Base-by-base conservation (phyloP, 2,329 filamentous ascomycete species). In the Ilyonectria sp. region DNA sequence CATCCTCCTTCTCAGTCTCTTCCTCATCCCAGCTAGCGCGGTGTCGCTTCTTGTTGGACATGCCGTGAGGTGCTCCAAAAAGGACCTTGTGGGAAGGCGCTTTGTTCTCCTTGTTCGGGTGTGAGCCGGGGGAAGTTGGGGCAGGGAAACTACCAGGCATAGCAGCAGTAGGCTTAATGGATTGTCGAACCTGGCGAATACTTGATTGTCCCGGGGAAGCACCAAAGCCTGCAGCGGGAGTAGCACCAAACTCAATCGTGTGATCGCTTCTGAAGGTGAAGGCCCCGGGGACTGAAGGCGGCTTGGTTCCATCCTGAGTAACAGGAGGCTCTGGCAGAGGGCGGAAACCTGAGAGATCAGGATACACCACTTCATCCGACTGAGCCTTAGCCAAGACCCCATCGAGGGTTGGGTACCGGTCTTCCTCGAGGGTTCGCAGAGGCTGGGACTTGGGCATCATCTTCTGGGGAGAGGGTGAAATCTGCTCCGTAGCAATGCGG, bases 241-340 rank as follows among this genome's bases (percentile, higher is more conserved):
- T 78, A 35, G 80, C 78, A 43, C 83, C 84, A 71, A 92, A 90
- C 64, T 83, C 81, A 73, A 92, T 91, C 2, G 89, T 91, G 71
- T 90, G 88, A 68, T 91, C 90, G 72, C 86, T 90, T 52, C 90
- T 88, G 82, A 92, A 92, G 0, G 88, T 90, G 72, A 92, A 92
- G 1, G 86, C 87, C 19, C 89, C 86, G 3, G 90, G 86, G 6
- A 84, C 81, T 2, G 87, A 83, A 0, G 83, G 75, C 10, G 80
- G 77, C 10, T 72, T 49, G 43, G 69, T 62, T 71, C 77, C 66
- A 72, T 69, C 58, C 69, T 75, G 62, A 29, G 76, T 72, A 2
- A 69, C 64, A 11, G 74, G 73, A 29, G 71, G 61, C 13, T 72
- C 71, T 10, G 80, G 73, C 10, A 82, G 72, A 13, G 76, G 78